Evolutionary conservation across 2,329 filamentous ascomycete genomes (phyloP), one percentile per base, ranked within the genome.

Genomic region (Lasiodiplodia sp.): DNA sequence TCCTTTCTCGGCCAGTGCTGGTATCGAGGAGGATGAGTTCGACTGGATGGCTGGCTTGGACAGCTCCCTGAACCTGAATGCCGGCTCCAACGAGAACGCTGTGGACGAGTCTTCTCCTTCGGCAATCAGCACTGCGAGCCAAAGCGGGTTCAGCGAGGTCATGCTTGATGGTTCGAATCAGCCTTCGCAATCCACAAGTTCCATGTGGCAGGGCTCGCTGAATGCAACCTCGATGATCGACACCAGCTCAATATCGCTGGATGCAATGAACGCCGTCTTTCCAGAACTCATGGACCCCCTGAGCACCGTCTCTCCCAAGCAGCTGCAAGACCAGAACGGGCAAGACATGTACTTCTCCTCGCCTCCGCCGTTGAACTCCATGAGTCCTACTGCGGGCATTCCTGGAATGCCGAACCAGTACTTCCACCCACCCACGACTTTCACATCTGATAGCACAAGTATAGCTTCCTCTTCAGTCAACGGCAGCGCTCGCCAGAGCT

Each of bases 31-130:
- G 65, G 92, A 95, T 72, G 87, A 85, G 73, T 93, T 96, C 77
- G 92, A 94, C 74, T 98, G 94, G 94, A 88, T 90, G 81, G 90
- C 90, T 69, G 91, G 91, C 25, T 92, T 97, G 77, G 93, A 96
- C 71, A 88, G 91, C 75, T 88, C 92, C 56, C 88, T 95, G 85
- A 75, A 76, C 70, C 79, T 76, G 72, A 72, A 86, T 73, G 66
- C 75, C 10, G 88, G 87, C 68, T 82, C 84, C 67, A 91, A 91
- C 75, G 94, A 97, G 73, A 91, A 90, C 72, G 93, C 92, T 34
- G 88, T 97, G 66, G 95, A 97, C 75, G 94, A 92, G 69, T 98
- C 96, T 12, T 98, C 96, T 16, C 96, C 96, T 18, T 98, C 96
- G 10, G 94, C 94, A 57, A 95, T 98, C 79, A 98, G 95, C 83